phyloP scores from a whole-genome alignment of 306 rosid species.

The Fragaria nilgerrensis region DNA sequence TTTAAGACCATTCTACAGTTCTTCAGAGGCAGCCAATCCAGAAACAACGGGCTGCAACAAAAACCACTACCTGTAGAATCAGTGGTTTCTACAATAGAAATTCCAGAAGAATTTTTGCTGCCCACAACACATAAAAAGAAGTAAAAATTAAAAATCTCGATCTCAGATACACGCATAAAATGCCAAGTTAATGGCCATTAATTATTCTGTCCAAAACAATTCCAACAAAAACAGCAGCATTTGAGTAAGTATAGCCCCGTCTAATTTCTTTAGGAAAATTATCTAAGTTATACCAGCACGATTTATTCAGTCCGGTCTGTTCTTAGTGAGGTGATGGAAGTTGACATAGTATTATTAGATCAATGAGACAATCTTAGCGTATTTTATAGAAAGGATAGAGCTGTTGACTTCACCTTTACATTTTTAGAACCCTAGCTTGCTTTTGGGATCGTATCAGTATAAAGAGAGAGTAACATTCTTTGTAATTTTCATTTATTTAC shows the following conservation, averaged over 20 bases:
- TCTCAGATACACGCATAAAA: background rate
- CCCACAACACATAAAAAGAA: background rate
- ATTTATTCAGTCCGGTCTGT: background rate
- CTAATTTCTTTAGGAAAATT: background rate
- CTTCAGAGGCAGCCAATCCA: slow-evolving; percentile 24
- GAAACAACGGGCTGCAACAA: slow-evolving; percentile 46
- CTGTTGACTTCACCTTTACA: background rate
- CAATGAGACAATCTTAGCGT: background rate
- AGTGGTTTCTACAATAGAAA: slow-evolving; percentile 30
- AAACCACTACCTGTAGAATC: slow-evolving; percentile 35
- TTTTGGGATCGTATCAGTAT: slow-evolving; percentile 5
- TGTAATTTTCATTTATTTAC: background rate
- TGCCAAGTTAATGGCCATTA: background rate
- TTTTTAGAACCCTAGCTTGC: background rate
- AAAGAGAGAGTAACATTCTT: too few relatives aligned
- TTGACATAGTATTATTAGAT: slow-evolving; percentile 8
- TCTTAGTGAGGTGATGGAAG: slow-evolving; percentile 9
- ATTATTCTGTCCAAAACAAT: background rate
- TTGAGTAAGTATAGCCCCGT: background rate
- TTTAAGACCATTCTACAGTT: slow-evolving; percentile 12
- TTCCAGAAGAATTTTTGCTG: background rate
- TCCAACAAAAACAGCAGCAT: background rate
- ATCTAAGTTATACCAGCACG: background rate
- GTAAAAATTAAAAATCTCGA: background rate
- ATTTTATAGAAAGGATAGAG: background rate